These are phyloP conservation scores for Fusarium camptoceras DNA, from an alignment of 2,329 filamentous ascomycete species.

Conservation along the genomic window DNA sequence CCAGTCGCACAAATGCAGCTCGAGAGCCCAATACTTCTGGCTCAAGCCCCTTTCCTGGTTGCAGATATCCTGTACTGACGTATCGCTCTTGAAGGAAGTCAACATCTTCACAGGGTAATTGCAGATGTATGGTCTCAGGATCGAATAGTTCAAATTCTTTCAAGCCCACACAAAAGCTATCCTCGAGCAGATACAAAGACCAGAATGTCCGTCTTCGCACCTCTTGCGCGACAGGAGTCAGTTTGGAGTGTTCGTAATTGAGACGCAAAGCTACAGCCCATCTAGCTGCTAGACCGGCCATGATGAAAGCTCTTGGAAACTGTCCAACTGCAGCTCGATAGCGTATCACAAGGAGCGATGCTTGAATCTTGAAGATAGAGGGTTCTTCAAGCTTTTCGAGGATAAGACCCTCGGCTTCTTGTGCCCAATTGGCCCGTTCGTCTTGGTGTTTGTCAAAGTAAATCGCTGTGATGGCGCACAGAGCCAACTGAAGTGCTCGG, in stretches of 20 bases:
- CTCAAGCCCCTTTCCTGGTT: conserved; percentile 44
- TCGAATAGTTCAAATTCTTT: conserved; percentile 47
- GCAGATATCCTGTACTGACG: conserved; percentile 42
- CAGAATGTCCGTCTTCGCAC: conserved; percentile 45
- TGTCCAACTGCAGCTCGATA: conserved; percentile 44
- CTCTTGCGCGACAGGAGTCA: conserved; percentile 42
- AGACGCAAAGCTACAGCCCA: conserved; percentile 47
- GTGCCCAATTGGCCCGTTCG: conserved; percentile 37
- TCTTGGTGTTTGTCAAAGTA: conserved; percentile 36
- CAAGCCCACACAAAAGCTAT: conserved; percentile 45
- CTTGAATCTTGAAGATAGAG: conserved; percentile 47
- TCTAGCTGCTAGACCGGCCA: conserved; percentile 44
- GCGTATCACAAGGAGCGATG: conserved; percentile 43
- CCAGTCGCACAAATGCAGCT: conserved; percentile 42
- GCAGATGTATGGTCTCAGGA: conserved; percentile 42
- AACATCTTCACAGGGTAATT: conserved; percentile 42
- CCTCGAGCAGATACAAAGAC: conserved; percentile 44
- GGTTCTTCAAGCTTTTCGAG: conserved; percentile 43
- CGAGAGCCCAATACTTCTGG: conserved; percentile 40
- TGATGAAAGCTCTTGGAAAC: conserved; percentile 45
- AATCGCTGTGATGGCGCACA: conserved; percentile 44
- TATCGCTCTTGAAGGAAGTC: conserved; percentile 41
- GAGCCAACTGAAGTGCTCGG: conserved; percentile 39
- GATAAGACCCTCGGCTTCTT: conserved; percentile 43
- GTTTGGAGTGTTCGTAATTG: conserved; percentile 44